phyloP scores from a whole-genome alignment of 768 basidiomycete species.

The Calocybe cyanea region DNA sequence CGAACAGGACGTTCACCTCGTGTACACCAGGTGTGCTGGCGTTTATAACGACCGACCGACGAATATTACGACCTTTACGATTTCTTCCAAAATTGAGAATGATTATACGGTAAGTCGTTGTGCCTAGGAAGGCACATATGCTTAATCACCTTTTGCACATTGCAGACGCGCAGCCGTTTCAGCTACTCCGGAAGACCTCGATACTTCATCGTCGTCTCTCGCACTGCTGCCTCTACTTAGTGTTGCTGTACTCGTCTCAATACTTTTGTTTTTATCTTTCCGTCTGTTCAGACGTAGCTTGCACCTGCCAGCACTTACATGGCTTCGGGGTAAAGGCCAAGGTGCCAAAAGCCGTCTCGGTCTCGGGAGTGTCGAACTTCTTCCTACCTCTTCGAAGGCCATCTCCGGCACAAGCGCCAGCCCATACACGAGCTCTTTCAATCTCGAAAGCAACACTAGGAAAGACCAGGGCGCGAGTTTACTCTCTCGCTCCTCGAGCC shows the following conservation, averaged over 20 bases:
- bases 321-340: conserved; percentile 19
- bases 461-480: conserved; percentile 10
- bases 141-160: not conserved
- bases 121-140: not conserved
- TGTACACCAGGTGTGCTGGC: conserved; percentile 13
- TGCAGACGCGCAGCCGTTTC: conserved; percentile 14
- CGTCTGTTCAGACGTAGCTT: conserved; percentile 15
- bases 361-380: conserved; percentile 16
- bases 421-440: conserved; percentile 14
- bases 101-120: conserved; percentile 11
- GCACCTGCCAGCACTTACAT: conserved; percentile 13
- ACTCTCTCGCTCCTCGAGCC: conserved; percentile 19
- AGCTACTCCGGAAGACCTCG: conserved; percentile 5
- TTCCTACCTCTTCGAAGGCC: conserved; percentile 18
- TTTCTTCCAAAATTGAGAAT: conserved; percentile 8
- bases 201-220: conserved; percentile 11
- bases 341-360: conserved; percentile 16
- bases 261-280: conserved; percentile 13
- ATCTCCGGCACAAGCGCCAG: conserved; percentile 12
- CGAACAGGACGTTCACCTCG: conserved; percentile 11
- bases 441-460: conserved; percentile 16
- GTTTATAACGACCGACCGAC: conserved; percentile 11
- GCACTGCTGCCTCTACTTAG: conserved; percentile 14
- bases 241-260: conserved; percentile 12
- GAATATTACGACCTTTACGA: conserved; percentile 13